Percentiles rank a stretch among this genome's conserved stretches.
These are phyloP conservation scores for Malassezia vespertilionis DNA, from an alignment of 1,284 basidiomycete genomes.

Conservation along the genomic window DNA sequence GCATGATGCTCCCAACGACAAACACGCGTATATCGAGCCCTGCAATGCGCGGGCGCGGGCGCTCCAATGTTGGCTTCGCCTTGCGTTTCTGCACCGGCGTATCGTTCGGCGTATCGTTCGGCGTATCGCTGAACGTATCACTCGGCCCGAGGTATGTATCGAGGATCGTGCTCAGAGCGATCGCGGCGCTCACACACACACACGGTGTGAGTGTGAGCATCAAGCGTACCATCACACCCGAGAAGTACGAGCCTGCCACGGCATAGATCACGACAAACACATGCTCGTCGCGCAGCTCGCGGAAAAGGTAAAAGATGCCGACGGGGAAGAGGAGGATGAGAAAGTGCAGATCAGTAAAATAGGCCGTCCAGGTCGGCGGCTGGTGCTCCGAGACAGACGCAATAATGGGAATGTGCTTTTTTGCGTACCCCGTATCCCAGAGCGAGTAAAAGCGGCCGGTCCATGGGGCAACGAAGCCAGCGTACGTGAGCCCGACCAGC, in stretches of 20 bases:
- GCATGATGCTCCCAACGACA: conserved; percentile 65
- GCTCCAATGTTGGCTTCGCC: background rate
- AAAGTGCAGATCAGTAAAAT: conserved; percentile 98
- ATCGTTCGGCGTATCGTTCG: conserved; percentile 17
- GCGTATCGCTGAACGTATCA: conserved; percentile 36
- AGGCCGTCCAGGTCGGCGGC: conserved; percentile 97
- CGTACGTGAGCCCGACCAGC: conserved; percentile 64
- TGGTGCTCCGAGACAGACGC: conserved; percentile 99
- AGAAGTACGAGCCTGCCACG: conserved; percentile 91
- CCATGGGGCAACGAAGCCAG: conserved; percentile 95
- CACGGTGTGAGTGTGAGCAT: conserved; percentile 87
- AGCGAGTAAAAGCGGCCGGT: conserved; percentile 98
- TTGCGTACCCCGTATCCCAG: conserved; percentile 98
- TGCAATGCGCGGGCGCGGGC: background rate
- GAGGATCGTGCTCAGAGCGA: conserved; percentile 76
- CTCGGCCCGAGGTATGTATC: conserved; percentile 64
- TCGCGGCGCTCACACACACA: conserved; percentile 79
- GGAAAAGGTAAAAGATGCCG: conserved; percentile 87
- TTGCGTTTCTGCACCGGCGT: conserved; percentile 21
- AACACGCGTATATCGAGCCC: conserved; percentile 50
- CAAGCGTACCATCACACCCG: conserved; percentile 94
- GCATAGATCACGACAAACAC: conserved; percentile 98
- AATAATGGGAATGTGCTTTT: conserved; percentile 94
- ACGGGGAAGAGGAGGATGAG: conserved; percentile 97
- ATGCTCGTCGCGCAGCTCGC: conserved; percentile 86